Evolutionary conservation across 345 rosid genomes (phyloP).

Genomic region (Nephelium lappaceum): DNA sequence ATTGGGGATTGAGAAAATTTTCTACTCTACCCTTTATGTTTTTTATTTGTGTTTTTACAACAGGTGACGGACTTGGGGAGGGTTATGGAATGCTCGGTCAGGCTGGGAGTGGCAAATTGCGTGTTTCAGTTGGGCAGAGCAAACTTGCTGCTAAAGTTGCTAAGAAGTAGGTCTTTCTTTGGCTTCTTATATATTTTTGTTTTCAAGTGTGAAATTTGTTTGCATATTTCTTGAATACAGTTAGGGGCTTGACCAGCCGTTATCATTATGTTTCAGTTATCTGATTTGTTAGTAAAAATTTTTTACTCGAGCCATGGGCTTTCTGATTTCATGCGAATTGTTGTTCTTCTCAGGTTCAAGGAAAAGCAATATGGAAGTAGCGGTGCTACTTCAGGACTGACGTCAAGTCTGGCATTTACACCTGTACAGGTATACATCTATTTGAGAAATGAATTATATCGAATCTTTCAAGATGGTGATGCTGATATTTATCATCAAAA

Average conservation of each 20-base stretch:
- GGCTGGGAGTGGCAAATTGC: slow-evolving; percentile 98
- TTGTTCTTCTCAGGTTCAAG: slow-evolving; percentile 68
- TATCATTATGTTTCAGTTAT: background rate
- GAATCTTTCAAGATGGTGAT: background rate
- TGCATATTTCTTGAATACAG: background rate
- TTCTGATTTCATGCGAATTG: slow-evolving; percentile 6
- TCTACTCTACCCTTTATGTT: background rate
- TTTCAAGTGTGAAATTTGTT: background rate
- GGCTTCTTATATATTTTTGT: background rate
- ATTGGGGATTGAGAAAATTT: background rate
- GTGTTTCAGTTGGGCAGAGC: slow-evolving; percentile 85
- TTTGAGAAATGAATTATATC: slow-evolving; percentile 3
- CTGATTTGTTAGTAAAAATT: background rate
- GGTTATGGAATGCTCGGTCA: slow-evolving; percentile 99
- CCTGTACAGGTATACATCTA: slow-evolving; percentile 76
- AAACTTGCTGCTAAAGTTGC: slow-evolving; percentile 93
- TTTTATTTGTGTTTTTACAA: slow-evolving; percentile 24
- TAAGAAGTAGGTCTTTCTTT: slow-evolving; percentile 55
- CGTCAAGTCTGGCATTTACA: slow-evolving; percentile 93
- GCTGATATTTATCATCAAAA: background rate
- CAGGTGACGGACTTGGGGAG: slow-evolving; percentile 98
- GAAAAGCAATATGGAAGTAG: slow-evolving; percentile 77
- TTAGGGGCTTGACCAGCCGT: background rate
- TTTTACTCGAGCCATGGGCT: background rate
- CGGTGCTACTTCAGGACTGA: slow-evolving; percentile 88